These are phyloP conservation scores for Lenwebbia sp. DNA, from an alignment of 345 rosid genomes.

Conservation along the genomic window DNA sequence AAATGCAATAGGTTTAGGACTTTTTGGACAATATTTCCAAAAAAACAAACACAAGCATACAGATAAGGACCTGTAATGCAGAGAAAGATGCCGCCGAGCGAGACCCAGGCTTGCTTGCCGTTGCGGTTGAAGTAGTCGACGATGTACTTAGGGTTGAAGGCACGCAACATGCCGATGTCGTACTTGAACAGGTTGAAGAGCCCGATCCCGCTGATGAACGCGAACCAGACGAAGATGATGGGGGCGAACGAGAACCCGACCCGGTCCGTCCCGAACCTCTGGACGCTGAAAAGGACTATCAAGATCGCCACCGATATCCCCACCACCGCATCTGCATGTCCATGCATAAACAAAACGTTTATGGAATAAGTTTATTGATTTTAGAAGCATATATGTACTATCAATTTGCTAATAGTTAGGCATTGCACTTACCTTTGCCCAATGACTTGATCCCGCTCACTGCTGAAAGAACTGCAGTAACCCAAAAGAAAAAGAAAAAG, in stretches of 20 bases:
- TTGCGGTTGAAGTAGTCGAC: slow-evolving; percentile 42
- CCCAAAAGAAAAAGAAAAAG: background rate
- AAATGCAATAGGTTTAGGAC: no score
- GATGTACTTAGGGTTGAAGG: slow-evolving; percentile 55
- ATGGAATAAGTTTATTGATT: background rate
- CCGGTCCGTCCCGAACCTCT: slow-evolving; percentile 64
- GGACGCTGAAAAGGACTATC: slow-evolving; percentile 32
- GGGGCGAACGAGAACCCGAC: slow-evolving; percentile 67
- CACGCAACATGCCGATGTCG: slow-evolving; percentile 44
- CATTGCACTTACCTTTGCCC: slow-evolving; percentile 27
- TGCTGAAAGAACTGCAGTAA: slow-evolving; percentile 52
- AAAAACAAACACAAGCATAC: background rate
- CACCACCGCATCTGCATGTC: slow-evolving; percentile 39
- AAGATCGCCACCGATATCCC: slow-evolving; percentile 53
- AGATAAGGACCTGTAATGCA: slow-evolving; percentile 48
- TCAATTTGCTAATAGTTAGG: background rate
- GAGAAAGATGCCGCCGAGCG: slow-evolving; percentile 66
- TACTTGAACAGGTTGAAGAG: slow-evolving; percentile 47
- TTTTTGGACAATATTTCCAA: background rate
- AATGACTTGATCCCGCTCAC: slow-evolving; percentile 56
- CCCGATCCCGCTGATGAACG: slow-evolving; percentile 44
- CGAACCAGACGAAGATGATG: slow-evolving; percentile 45
- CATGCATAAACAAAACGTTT: background rate
- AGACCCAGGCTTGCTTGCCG: slow-evolving; percentile 43
- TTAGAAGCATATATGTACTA: background rate